Evolutionary conservation across 495 filamentous ascomycete species (phyloP).

Genomic region (Hypomontagnella submonticulosa): DNA sequence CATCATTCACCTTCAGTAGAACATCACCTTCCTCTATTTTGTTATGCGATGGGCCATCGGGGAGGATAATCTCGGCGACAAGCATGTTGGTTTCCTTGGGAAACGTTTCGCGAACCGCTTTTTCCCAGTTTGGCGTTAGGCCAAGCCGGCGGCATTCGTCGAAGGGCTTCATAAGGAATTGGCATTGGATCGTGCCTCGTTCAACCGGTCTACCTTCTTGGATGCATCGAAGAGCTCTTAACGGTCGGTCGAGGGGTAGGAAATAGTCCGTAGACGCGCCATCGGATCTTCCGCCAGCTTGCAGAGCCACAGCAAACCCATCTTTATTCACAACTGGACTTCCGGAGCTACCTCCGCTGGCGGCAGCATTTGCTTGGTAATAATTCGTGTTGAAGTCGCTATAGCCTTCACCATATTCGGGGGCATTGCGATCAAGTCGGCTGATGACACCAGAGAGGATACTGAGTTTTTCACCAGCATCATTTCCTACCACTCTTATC

Average conservation of each 20-base stretch:
- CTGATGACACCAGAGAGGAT: constrained; percentile 98
- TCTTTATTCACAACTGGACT: constrained; percentile 97
- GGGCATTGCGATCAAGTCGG: constrained; percentile 93
- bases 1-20: constrained; percentile 92
- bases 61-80: constrained; percentile 93
- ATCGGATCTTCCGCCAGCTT: constrained; percentile 93
- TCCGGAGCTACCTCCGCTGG: constrained; percentile 94
- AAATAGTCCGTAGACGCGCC: constrained; percentile 99
- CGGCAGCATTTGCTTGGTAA: constrained; percentile 96
- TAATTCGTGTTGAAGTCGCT: constrained; percentile 99
- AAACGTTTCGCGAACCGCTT: constrained; percentile 78
- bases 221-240: constrained; percentile 87
- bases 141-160: constrained; percentile 96
- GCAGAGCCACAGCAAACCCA: constrained; percentile 90
- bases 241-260: constrained; percentile 88
- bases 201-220: constrained; percentile 77
- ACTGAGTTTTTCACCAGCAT: constrained; percentile 98
- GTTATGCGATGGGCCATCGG: constrained; percentile 84
- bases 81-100: constrained; percentile 97
- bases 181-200: constrained; percentile 95
- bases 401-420: constrained; percentile 98
- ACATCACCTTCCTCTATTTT: constrained; percentile 95
- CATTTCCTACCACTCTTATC: constrained; percentile 97
- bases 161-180: constrained; percentile 97
- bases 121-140: constrained; percentile 86